Base-by-base conservation (phyloP, 139 green algal genomes). In the Deuterostichococcus epilithicus region DNA sequence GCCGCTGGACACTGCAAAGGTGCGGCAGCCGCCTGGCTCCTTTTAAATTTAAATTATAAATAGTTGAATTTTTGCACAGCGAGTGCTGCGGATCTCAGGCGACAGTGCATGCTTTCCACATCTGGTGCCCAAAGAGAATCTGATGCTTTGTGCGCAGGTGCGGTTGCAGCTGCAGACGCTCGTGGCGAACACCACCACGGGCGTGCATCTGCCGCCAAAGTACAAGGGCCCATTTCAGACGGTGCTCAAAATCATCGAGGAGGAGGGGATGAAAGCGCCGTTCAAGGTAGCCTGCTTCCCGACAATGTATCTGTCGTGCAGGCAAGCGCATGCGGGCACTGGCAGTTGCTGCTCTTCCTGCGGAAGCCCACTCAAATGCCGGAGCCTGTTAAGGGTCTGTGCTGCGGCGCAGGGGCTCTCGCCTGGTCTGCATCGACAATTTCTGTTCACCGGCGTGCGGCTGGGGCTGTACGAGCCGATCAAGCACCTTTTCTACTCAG, bases 1-100 rank as follows among this genome's bases (percentile, higher is more conserved):
- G 5, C 82, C 82, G 25, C 72, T 86, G n/a, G 82, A 86, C 68
- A 86, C 82, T 44, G 82, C 82, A 10, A 86, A 86, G 78, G 81
- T 86, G 2, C 33, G 63, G n/a, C n/a, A n/a, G n/a, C n/a, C n/a
- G n/a, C n/a, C n/a, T n/a, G n/a, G n/a, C n/a, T n/a, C n/a, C n/a
- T n/a, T n/a, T n/a, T n/a, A n/a, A n/a, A n/a, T n/a, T n/a, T n/a
- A n/a, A n/a, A n/a, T n/a, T n/a, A n/a, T n/a, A n/a, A n/a, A n/a
- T n/a, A n/a, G n/a, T n/a, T n/a, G n/a, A n/a, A n/a, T n/a, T n/a
- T n/a, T n/a, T n/a, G n/a, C n/a, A n/a, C n/a, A n/a, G n/a, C n/a
- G n/a, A 6, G 15, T 82, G 26, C 70, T 72, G 42, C 44, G 80
- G 68, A 47, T 15, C 47, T 76, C 34, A 44, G 34, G 30, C 36